Percentiles rank a stretch among this genome's conserved stretches.
Conservation (phyloP, 306 rosid species). For the Sesbania bispinosa region DNA sequence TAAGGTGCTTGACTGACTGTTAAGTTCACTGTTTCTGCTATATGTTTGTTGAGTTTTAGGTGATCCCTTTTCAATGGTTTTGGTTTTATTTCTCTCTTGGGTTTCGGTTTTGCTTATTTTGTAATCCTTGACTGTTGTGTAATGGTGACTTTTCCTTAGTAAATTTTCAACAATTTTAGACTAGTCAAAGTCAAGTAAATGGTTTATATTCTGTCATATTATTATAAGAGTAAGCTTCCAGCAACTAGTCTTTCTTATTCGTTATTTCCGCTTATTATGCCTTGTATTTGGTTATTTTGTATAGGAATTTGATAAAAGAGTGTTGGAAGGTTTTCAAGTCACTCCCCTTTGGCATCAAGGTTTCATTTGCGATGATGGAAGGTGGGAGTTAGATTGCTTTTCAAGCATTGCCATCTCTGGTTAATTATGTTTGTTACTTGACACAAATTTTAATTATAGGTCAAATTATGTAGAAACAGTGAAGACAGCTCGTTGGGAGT, state of each 20-base stretch:
- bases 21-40: not conserved
- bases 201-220: not conserved
- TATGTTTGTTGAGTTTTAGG: not conserved
- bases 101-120: not conserved
- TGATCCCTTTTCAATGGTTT: not conserved
- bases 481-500: slow-evolving; percentile 86
- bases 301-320: slow-evolving; percentile 74
- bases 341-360: slow-evolving; percentile 96
- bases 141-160: not conserved
- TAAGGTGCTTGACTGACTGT: not conserved
- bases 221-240: not conserved
- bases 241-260: not conserved
- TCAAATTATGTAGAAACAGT: slow-evolving; percentile 77
- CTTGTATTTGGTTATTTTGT: slow-evolving; percentile 16
- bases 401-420: slow-evolving; percentile 13
- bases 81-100: not conserved
- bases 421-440: slow-evolving; percentile 17
- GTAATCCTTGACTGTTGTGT: not conserved
- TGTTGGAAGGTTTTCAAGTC: slow-evolving; percentile 92
- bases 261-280: not conserved
- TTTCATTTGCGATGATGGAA: slow-evolving; percentile 83
- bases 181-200: not conserved
- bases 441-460: slow-evolving; percentile 45
- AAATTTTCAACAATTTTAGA: not conserved
- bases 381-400: slow-evolving; percentile 39